phyloP scores from a whole-genome alignment of 1,139 yeast genomes.

The Geotrichum aggregatum region DNA sequence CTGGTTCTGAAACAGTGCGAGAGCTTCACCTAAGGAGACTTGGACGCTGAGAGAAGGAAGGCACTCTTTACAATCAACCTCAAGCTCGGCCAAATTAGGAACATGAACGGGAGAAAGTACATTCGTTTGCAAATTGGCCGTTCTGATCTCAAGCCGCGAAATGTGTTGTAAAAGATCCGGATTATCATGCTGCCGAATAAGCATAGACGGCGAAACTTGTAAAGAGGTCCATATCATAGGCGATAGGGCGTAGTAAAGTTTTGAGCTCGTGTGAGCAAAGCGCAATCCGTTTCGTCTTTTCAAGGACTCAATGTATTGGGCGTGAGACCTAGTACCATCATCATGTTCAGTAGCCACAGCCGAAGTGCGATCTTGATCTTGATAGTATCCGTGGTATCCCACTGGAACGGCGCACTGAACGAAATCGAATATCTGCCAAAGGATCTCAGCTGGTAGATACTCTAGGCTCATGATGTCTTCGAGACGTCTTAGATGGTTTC shows the following conservation, averaged over 20 bases:
- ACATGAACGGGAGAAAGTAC: background rate
- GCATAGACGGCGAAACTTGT: background rate
- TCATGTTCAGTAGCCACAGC: too few species aligned
- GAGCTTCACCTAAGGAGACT: background rate
- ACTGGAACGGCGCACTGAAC: constrained; percentile 12
- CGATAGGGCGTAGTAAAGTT: constrained; percentile 9
- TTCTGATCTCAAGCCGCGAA: background rate
- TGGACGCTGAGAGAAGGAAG: constrained; percentile 6
- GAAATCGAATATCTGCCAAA: constrained; percentile 14
- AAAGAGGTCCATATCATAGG: constrained; percentile 4
- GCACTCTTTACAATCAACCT: background rate
- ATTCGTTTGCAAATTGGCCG: background rate
- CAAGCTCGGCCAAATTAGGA: background rate
- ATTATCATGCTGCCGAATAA: background rate
- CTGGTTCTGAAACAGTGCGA: constrained; percentile 1
- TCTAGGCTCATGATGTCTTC: constrained; percentile 13
- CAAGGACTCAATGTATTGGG: background rate
- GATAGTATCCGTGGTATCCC: constrained; percentile 12
- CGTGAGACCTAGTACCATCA: too few species aligned
- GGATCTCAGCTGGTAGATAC: constrained; percentile 13
- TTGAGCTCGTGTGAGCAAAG: constrained; percentile 9
- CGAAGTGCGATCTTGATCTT: background rate
- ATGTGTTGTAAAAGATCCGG: background rate
- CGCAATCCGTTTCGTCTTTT: constrained; percentile 1
- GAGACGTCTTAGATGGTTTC: too few species aligned